A percentile compares a stretch with the other conserved stretches of the same genome.
phyloP scores from a whole-genome alignment of 257 asterid species.

The Przewalskia tangutica region DNA sequence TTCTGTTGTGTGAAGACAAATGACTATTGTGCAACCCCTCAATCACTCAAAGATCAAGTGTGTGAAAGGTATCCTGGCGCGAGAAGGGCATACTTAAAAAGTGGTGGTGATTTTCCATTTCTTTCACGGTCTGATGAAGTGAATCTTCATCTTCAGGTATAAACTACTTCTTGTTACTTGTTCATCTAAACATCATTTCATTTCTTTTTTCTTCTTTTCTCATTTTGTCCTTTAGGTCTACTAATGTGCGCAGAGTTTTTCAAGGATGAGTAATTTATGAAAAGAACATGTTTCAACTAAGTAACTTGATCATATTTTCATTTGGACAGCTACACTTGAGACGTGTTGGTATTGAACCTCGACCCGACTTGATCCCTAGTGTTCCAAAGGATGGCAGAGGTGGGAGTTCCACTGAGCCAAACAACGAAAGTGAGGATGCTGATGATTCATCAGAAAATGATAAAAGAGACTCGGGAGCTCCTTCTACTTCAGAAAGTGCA shows the following conservation, averaged over 20 bases:
- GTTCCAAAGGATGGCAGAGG: conserved; percentile 38
- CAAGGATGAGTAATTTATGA: neutral
- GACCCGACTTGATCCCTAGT: conserved; percentile 41
- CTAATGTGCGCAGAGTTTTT: neutral
- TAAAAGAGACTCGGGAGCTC: conserved; percentile 19
- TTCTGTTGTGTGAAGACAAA: conserved; percentile 59
- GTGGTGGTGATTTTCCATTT: conserved; percentile 94
- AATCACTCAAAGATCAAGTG: conserved; percentile 81
- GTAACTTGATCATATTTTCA: conserved; percentile 1
- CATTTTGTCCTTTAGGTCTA: neutral
- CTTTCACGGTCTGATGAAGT: conserved; percentile 96
- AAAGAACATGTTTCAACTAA: neutral
- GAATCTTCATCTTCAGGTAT: conserved; percentile 96
- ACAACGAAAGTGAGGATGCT: conserved; percentile 21
- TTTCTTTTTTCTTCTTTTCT: neutral
- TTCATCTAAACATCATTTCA: neutral
- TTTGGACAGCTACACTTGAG: conserved; percentile 70
- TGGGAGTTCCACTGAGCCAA: conserved; percentile 63
- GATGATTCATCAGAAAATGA: conserved; percentile 42
- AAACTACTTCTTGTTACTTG: neutral
- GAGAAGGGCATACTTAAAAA: conserved; percentile 72
- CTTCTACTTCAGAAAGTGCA: conserved; percentile 29
- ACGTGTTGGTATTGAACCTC: conserved; percentile 80
- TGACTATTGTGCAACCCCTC: conserved; percentile 79
- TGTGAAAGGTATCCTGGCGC: conserved; percentile 88